Conservation (phyloP, 768 basidiomycete species). For the Piloderma croceum region DNA sequence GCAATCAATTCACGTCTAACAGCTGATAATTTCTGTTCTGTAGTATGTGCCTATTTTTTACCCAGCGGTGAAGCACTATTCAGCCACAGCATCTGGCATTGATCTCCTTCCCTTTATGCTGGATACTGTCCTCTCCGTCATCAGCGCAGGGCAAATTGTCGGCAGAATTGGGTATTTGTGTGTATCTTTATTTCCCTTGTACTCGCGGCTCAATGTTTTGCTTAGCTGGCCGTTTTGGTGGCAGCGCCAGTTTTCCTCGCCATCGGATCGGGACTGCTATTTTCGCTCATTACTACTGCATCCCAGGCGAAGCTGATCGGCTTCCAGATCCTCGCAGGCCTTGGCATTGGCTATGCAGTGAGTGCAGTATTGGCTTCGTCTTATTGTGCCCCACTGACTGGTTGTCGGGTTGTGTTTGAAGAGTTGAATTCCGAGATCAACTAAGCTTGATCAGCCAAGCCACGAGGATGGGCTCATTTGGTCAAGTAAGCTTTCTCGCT, state of each 20-base stretch:
- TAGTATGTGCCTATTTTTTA: slow-evolving; percentile 2
- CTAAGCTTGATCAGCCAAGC: too few relatives aligned
- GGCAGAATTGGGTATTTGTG: slow-evolving; percentile 9
- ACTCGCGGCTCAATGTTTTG: too few relatives aligned
- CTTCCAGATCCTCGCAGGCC: slow-evolving; percentile 11
- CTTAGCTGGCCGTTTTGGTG: slow-evolving; percentile 14
- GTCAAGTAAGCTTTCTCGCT: too few relatives aligned
- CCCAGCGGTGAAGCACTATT: too few relatives aligned
- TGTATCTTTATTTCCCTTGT: too few relatives aligned
- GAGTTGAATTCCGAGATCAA: too few relatives aligned
- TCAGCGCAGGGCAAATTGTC: slow-evolving; percentile 3
- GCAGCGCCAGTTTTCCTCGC: slow-evolving; percentile 12
- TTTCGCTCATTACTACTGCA: slow-evolving; percentile 1
- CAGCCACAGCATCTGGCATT: slow-evolving; percentile 14
- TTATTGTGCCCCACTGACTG: too few relatives aligned
- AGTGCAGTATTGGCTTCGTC: background rate
- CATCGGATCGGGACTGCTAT: slow-evolving; percentile 10
- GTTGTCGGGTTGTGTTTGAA: too few relatives aligned
- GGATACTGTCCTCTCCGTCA: slow-evolving; percentile 6
- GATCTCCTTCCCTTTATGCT: slow-evolving; percentile 19
- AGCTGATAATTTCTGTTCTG: too few relatives aligned
- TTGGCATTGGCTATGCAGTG: slow-evolving; percentile 14
- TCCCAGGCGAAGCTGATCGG: background rate
- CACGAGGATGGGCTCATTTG: too few relatives aligned
- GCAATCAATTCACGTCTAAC: too few relatives aligned